These are phyloP conservation scores for Malassezia japonica DNA, from an alignment of 1,284 basidiomycete genomes.

Conservation along the genomic window DNA sequence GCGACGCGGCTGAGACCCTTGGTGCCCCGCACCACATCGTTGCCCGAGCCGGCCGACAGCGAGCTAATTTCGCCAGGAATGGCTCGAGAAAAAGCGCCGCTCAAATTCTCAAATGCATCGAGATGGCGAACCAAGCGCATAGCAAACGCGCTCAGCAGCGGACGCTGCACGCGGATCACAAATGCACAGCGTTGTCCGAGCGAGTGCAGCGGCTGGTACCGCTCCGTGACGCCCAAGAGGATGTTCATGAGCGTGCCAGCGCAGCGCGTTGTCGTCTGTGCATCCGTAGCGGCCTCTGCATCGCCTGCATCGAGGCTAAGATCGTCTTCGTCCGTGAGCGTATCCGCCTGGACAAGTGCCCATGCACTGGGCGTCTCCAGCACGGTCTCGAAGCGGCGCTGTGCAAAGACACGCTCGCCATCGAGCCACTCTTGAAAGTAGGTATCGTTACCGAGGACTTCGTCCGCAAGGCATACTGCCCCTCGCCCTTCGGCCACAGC, in stretches of 20 bases:
- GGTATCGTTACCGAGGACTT: constrained; percentile 68
- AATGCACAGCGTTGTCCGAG: constrained; percentile 70
- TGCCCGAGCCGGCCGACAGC: constrained; percentile 13
- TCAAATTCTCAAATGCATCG: constrained; percentile 84
- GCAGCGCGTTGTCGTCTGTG: constrained; percentile 25
- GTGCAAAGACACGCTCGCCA: constrained; percentile 56
- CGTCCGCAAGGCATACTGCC: constrained; percentile 52
- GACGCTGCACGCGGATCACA: constrained; percentile 72
- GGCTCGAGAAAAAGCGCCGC: constrained; percentile 69
- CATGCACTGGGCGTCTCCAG: constrained; percentile 74
- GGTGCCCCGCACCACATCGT: constrained; percentile 38
- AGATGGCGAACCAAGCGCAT: constrained; percentile 69
- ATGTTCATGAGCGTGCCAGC: constrained; percentile 27
- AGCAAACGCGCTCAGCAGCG: constrained; percentile 68
- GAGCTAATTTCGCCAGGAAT: constrained; percentile 63
- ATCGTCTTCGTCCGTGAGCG: constrained; percentile 53
- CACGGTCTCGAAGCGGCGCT: constrained; percentile 70
- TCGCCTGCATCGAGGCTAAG: background rate
- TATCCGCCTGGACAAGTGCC: constrained; percentile 63
- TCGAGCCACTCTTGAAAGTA: constrained; percentile 83
- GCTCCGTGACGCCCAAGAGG: constrained; percentile 55
- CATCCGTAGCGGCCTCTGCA: background rate
- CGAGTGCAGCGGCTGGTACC: constrained; percentile 74
- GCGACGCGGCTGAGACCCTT: constrained; percentile 35
- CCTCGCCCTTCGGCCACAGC: constrained; percentile 23